Base-by-base conservation (phyloP, 2,329 filamentous ascomycete genomes). In the Monosporascus ibericus region DNA sequence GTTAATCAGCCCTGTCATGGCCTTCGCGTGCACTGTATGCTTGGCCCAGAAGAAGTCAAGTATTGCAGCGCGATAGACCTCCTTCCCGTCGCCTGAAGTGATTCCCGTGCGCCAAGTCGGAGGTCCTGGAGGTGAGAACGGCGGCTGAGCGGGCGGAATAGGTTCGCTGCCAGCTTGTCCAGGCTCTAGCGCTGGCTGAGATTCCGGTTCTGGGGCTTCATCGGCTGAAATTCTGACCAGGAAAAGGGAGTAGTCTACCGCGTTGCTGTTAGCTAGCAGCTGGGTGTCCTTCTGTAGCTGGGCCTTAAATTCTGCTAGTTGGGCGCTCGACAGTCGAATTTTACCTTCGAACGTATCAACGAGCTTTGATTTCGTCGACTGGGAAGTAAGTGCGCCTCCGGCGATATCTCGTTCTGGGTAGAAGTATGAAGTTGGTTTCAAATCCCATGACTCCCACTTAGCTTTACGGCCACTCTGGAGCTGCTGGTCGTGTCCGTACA, bases 31-130 rank as follows among this genome's bases (percentile, higher is more conserved):
- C 0, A 84, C 60, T 58, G 85, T 86, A 67, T 89, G 85, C 68
- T 86, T 88, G 0, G 85, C 81, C 87, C 87, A 90, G 72, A 90
- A 89, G 69, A 91, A 90, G 66, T 90, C 87, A 36, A 90, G 72
- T 15, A 90, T 69, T 0, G 85, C 78, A 3, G 79, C 84, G 3
- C 86, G 78, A 61, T 88, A 90, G 14, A 84, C 72, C 74, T 84
- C 86, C 59, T 81, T 81, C 0, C 80, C 80, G 60, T 88, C 82
- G 0, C 76, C 72, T 9, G 84, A 86, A 1, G 68, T 59, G 0
- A 89, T 62, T 0, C 87, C 87, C 0, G 72, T 77, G 11, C 86
- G 74, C 86, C 86, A 90, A 6, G 70, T 70, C 73, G 69, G 68
- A 3, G 69, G 68, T 0, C 53, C 47, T 1, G 68, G 67, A 1